Evolutionary conservation across 2,329 filamentous ascomycete genomes (phyloP), one percentile per base, ranked within the genome.

Genomic region (Colletotrichum cereale): DNA sequence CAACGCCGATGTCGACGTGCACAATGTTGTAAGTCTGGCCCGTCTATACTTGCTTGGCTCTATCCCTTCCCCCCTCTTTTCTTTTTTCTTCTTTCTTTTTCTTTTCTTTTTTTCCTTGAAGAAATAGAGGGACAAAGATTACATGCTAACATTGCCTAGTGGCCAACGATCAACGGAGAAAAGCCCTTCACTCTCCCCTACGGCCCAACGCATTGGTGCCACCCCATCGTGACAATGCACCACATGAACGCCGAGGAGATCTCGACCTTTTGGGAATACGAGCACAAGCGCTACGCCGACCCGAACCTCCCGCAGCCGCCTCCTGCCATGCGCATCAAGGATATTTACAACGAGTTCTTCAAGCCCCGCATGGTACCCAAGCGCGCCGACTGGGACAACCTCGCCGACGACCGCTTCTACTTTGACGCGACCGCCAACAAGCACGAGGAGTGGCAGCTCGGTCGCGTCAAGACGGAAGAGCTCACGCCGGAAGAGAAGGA

Each of bases 211-310:
- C 81, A 87, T 72, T 89, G 87, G 87, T 89, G 87, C 76, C 85
- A 88, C 61, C 85, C 87, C 11, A 81, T 88, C 55, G 81, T 85
- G 2, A 88, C 87, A 6, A 88, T 89, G 86, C 86, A 88, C 76
- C 86, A 88, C 76, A 81, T 87, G 73, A 81, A 81, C 26, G 81
- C 83, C 72, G 82, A 87, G 67, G 88, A 89, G 65, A 80, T 88
- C 5, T 84, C 83, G 31, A 79, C 79, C 12, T 81, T 89, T 50
- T 87, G 84, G 82, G 81, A 84, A n/a, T 88, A 85, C 74, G 87
- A 89, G 75, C 80, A 80, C 73, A 77, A 78, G 42, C 81, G 82
- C 55, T 80, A 80, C 42, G 71, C 76, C 63, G 64, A 71, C 16
- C 66, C 75, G 34, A 69, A 65, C 29, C 67, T 71, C 34, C 36